Base-by-base conservation (phyloP, 2,329 filamentous ascomycete genomes). In the Beauveria bassiana region DNA sequence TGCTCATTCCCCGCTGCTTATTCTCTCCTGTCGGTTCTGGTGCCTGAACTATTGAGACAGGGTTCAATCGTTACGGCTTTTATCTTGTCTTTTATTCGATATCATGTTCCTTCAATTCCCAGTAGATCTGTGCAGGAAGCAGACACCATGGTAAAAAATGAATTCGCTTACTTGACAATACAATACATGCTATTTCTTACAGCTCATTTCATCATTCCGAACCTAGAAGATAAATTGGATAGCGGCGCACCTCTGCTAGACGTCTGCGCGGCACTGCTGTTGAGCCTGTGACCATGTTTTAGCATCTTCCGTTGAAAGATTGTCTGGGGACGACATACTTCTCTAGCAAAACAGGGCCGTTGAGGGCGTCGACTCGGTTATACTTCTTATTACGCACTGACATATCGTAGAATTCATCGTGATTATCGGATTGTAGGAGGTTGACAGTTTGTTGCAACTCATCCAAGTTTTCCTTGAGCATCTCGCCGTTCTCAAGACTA, bases 341-440 rank as follows among this genome's bases (percentile, higher is more conserved):
- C 77, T 98, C 93, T n/a, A 99, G 75, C 64, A 99, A 73, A 46
- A 91, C 80, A 0, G 93, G 91, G 0, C 93, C 95, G 71, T 96
- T 96, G 72, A 96, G 81, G 58, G 91, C 89, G 75, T 98, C 91
- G 40, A 99, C 96, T 59, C 91, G 87, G 18, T 92, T 90, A 71
- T 96, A 99, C 72, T 96, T 96, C 77, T 90, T 93, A 75, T 97
- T 96, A 58, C 92, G 81, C 16, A 88, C 90, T 5, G 88, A 89
- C 55, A 95, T 88, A 71, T 99, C 95, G 72, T 95, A 99, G 74
- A 96, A 99, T 73, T 98, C 93, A 66, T 98, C 93, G n/a, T 91
- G 86, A 68, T 96, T 96, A 46, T 96, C 91, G 1, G 84, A 85
- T 70, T 90, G 86, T 83, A 99, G 89, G 28, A 99, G 81, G 63